Evolutionary conservation across 768 basidiomycete genomes (phyloP), one percentile per base, ranked within the genome.

Genomic region (Mycena sanguinolenta): DNA sequence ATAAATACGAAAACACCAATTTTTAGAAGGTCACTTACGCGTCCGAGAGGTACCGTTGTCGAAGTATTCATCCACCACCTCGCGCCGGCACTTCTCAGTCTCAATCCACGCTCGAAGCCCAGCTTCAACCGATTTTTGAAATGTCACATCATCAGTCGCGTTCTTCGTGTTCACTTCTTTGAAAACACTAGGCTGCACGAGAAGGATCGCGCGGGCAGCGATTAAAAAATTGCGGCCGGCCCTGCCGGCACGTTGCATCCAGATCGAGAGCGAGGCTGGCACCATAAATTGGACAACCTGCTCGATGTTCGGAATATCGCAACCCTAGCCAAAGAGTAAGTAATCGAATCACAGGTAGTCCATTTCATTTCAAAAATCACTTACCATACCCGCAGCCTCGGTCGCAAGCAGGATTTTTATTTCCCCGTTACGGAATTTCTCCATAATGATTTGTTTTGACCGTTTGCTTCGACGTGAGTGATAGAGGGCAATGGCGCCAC

Each of bases 31-130:
- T 53, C 27, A 30, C 44, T 42, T 23, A 58, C 46, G n/a, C 38
- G 57, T 30, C 19, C 59, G 52, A 34, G 36, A 27, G 19, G 50
- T 21, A 42, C 67, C 78, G 65, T 72, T 77, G 34, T 75, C 58
- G 54, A 76, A 81, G 63, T 79, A 79, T 58, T 67, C 54, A 62
- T 80, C 76, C 4, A 19, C 42, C 6, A 44, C 49, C 49, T 50
- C 49, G 5, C 49, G 49, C n/a, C 49, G 21, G 23, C 52, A 53
- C 17, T 17, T 16, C 27, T 53, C 16, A 2, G 52, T 53, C 52
- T 53, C 52, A 16, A 53, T 53, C 52, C 53, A 55, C 3, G 13
- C 53, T 21, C 53, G 30, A 6, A 55, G 13, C 0, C 21, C 53
- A 6, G 19, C 53, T 32, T 55, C 53, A 9, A 55, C 53, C 42